Evolutionary conservation across 139 green algal species (phyloP), one percentile per base, ranked within the genome.

Genomic region (Tetradesmus lagerheimii): DNA sequence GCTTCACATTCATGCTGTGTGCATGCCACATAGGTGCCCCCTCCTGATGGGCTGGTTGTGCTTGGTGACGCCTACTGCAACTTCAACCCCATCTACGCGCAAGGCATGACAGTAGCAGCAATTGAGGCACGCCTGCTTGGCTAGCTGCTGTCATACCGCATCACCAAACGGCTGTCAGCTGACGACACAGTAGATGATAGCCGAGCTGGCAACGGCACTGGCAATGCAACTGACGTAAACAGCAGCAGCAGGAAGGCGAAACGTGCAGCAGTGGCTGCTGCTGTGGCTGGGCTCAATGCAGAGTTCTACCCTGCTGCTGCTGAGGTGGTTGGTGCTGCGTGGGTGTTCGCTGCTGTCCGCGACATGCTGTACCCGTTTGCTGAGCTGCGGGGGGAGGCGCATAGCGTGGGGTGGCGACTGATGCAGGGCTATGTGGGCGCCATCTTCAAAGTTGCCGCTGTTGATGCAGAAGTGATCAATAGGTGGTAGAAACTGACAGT

Each of bases 31-130:
- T n/a, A 89, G 83, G 34, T 89, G 12, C 5, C 67, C 0, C 66
- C 78, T n/a, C 83, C 84, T 82, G 66, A 74, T 1, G 35, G 41
- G 2, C 67, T 82, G 35, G 27, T 88, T 23, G 64, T 88, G 37
- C 12, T 88, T 34, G 83, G 34, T 50, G 83, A 88, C 20, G 18
- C 57, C 37, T 35, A 43, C 37, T 80, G 83, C 64, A 74, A 31
- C 31, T 80, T 88, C 83, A 88, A 88, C 35, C 83, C 83, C n/a
- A 80, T 23, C 34, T 82, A 81, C 50, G 64, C 45, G 14, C 84
- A 89, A 31, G 64, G 84, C 84, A 89, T 89, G 66, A 80, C 84
- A 41, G 66, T 89, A 0, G 64, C 84, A 67, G 84, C 84, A 8
- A 80, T 88, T 4, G 62, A 88, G 37, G 83, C 57, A 39, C 29